These are phyloP conservation scores for Bauhinia variegata DNA, from an alignment of 306 rosid genomes.

Conservation along the genomic window DNA sequence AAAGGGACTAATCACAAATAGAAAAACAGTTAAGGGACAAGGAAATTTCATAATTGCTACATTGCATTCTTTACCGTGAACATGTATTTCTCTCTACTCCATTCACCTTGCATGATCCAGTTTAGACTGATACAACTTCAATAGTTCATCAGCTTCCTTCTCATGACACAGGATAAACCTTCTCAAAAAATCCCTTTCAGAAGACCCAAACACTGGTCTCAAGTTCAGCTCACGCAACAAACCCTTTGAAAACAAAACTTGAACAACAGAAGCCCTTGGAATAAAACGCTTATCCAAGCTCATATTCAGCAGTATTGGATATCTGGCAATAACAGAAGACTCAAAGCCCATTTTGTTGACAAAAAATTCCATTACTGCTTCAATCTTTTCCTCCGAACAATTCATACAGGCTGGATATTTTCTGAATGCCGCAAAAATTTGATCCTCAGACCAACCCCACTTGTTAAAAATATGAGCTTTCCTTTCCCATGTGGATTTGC, in stretches of 20 bases:
- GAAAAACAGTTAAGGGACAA: not conserved
- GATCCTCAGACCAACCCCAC: slow-evolving; percentile 39
- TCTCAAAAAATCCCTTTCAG: not conserved
- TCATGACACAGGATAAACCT: slow-evolving; percentile 8
- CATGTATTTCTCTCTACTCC: not conserved
- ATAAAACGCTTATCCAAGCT: slow-evolving; percentile 41
- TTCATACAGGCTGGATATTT: slow-evolving; percentile 32
- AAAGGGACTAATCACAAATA: not conserved
- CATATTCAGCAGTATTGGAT: slow-evolving; percentile 25
- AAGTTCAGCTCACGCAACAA: not conserved
- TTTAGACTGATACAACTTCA: not conserved
- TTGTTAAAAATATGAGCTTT: slow-evolving; percentile 31
- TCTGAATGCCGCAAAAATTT: slow-evolving; percentile 27
- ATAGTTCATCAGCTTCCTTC: not conserved
- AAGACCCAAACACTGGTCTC: not conserved
- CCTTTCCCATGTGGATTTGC: slow-evolving; percentile 30
- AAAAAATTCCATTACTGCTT: slow-evolving; percentile 30
- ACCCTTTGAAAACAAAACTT: slow-evolving; percentile 30
- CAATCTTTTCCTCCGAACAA: slow-evolving; percentile 24
- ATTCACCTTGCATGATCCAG: not conserved
- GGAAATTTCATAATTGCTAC: not conserved
- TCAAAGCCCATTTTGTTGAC: slow-evolving; percentile 45
- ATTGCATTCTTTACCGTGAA: not conserved
- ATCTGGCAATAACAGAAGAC: slow-evolving; percentile 33
- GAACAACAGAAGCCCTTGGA: slow-evolving; percentile 38